Evolutionary conservation across 2,329 filamentous ascomycete genomes (phyloP).

Genomic region (Teratosphaeria gauchensis): DNA sequence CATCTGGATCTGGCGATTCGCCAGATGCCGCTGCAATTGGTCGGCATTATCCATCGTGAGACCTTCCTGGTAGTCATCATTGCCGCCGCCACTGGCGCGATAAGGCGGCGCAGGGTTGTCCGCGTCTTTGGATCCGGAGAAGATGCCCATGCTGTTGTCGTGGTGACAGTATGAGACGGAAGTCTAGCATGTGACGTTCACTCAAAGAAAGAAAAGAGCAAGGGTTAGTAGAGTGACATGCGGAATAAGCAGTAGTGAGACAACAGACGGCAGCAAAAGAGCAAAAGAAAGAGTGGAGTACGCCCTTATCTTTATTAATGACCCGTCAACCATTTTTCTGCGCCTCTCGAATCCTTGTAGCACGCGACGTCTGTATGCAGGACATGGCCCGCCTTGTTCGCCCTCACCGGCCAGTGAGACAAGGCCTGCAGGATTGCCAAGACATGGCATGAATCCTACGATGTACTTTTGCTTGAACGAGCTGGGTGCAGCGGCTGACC

Average conservation of each 20-base stretch:
- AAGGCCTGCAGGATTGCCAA: no score
- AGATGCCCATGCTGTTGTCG: neutral
- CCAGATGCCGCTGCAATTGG: slow-evolving; percentile 22
- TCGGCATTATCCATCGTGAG: slow-evolving; percentile 3
- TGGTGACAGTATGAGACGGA: neutral
- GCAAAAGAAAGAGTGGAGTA: neutral
- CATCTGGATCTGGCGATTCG: slow-evolving; percentile 27
- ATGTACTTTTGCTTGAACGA: no score
- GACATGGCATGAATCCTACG: neutral
- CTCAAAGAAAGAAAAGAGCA: no score
- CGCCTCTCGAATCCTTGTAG: neutral
- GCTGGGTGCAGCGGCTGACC: neutral
- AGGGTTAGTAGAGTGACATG: no score
- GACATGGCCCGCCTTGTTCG: neutral
- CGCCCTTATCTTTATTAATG: neutral
- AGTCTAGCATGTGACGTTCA: no score
- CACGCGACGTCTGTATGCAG: neutral
- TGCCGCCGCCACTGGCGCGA: neutral
- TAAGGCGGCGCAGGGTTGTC: no score
- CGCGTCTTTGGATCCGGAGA: neutral
- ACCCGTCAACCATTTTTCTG: neutral
- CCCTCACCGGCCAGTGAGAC: no score
- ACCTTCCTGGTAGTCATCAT: neutral
- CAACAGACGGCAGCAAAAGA: neutral
- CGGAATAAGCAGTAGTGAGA: no score